These are phyloP conservation scores for Hypoxylon sp. DNA, from an alignment of 2,329 filamentous ascomycete genomes.

Conservation along the genomic window DNA sequence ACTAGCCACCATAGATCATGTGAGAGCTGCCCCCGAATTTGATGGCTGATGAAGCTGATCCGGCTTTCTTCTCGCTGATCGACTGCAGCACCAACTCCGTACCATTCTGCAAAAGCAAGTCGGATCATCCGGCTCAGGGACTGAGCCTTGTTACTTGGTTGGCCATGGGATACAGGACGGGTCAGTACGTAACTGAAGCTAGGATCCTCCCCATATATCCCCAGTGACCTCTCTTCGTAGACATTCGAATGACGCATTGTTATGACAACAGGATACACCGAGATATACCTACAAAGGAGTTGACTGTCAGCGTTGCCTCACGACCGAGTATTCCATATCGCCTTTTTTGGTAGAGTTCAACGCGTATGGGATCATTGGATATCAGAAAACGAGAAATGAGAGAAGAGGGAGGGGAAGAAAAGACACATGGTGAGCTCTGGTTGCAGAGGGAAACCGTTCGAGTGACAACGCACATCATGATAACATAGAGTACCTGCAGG, in stretches of 20 bases:
- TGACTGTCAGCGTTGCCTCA: conserved; percentile 2
- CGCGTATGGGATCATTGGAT: background rate
- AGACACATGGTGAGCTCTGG: background rate
- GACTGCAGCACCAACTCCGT: conserved; percentile 47
- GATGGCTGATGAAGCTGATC: conserved; percentile 65
- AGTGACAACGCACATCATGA: conserved; percentile 58
- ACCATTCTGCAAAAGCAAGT: conserved; percentile 45
- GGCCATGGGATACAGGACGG: conserved; percentile 36
- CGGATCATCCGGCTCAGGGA: conserved; percentile 43
- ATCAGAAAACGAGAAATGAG: background rate
- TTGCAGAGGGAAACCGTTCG: background rate
- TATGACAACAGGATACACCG: conserved; percentile 63
- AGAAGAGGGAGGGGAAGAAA: background rate
- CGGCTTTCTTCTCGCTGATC: conserved; percentile 53
- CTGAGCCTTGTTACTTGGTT: conserved; percentile 29
- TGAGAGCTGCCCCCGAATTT: conserved; percentile 70
- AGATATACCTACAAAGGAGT: conserved; percentile 52
- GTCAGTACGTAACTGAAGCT: conserved; percentile 21
- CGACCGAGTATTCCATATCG: background rate
- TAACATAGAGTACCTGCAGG: conserved; percentile 61
- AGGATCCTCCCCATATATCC: conserved; percentile 56
- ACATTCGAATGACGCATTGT: conserved; percentile 70
- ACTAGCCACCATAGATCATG: conserved; percentile 76
- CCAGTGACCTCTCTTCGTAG: conserved; percentile 70
- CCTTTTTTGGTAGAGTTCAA: background rate